Base-by-base conservation (phyloP, 306 rosid species). In the Gastrolobium villosum region DNA sequence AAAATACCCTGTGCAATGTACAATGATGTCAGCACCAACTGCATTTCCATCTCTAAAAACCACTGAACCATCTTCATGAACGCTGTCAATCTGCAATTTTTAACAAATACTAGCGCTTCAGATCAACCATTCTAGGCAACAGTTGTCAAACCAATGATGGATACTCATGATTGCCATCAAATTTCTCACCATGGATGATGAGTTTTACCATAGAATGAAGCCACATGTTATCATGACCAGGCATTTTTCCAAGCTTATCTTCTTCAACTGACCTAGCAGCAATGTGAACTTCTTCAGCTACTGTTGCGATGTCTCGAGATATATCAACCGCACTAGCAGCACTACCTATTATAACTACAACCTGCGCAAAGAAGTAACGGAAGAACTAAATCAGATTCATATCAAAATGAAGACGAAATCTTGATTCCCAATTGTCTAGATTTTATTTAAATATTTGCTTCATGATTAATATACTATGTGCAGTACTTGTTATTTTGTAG, bases 1-100 rank as follows among this genome's bases (percentile, higher is more conserved):
- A 71, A 46, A 78, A 32, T 86, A 94, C 97, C 98, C 97, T 10
- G 96, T 94, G 85, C 98, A 94, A 35, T 94, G 88, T 4, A 94
- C 10, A 83, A 94, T 92, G 77, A 52, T 55, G 68, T 92, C 90
- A 11, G 89, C 94, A 43, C 2, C n/a, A 74, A 94, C 84, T 40
- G 78, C 62, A 70, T 68, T 79, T 53, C 96, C 93, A 66, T 91
- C 96, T 61, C 55, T 65, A 69, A 94, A 94, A 50, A 73, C 73
- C 70, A 94, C 81, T 46, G 59, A 74, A 10, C 98, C 98, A 81
- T 91, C 93, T 85, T 89, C 84, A 65, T 75, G 68, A 54, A 83
- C 88, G 1, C 87, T 79, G 7, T 92, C 82, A 48, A 94, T 86
- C 98, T 94, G 90, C 90, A 81, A 48, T 52, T 53, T 45, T 74